Evolutionary conservation across 1,139 yeast species (phyloP).

Genomic region (Scheffersomyces segobiensis): DNA sequence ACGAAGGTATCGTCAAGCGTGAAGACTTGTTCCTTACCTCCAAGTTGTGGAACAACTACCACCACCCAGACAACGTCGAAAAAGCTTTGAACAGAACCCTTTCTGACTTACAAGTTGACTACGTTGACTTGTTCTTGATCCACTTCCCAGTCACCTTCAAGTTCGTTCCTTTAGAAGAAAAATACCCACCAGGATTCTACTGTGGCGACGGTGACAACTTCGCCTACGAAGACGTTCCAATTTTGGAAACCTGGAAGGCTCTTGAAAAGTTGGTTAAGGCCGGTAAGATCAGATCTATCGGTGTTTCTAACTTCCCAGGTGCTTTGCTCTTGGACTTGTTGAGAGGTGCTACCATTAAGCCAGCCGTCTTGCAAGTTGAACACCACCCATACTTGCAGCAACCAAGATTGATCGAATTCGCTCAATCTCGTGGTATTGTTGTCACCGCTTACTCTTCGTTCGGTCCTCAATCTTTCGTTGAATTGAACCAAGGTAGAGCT

Average conservation of each 20-base stretch:
- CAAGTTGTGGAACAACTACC: slow-evolving; percentile 79
- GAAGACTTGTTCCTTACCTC: slow-evolving; percentile 75
- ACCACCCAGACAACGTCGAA: slow-evolving; percentile 61
- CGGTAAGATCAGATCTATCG: slow-evolving; percentile 75
- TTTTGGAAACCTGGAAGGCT: slow-evolving; percentile 79
- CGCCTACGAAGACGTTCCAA: slow-evolving; percentile 67
- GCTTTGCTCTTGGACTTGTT: slow-evolving; percentile 72
- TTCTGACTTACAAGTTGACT: slow-evolving; percentile 63
- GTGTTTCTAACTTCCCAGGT: slow-evolving; percentile 79
- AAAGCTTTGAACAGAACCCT: slow-evolving; percentile 63
- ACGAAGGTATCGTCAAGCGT: slow-evolving; percentile 67
- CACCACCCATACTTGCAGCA: slow-evolving; percentile 92
- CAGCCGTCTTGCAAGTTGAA: slow-evolving; percentile 85
- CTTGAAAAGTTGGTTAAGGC: slow-evolving; percentile 57
- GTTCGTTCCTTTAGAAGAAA: slow-evolving; percentile 67
- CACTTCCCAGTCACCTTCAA: slow-evolving; percentile 82
- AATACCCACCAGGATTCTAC: slow-evolving; percentile 76
- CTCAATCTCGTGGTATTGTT: slow-evolving; percentile 60
- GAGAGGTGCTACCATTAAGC: slow-evolving; percentile 69
- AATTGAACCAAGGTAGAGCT: slow-evolving; percentile 56
- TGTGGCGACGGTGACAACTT: slow-evolving; percentile 60
- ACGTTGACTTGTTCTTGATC: slow-evolving; percentile 71
- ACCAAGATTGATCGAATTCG: slow-evolving; percentile 62
- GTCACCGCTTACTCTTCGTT: slow-evolving; percentile 86
- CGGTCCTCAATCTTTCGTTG: slow-evolving; percentile 73